Evolutionary conservation across 345 rosid species (phyloP).

Genomic region (Isatis tinctoria): DNA sequence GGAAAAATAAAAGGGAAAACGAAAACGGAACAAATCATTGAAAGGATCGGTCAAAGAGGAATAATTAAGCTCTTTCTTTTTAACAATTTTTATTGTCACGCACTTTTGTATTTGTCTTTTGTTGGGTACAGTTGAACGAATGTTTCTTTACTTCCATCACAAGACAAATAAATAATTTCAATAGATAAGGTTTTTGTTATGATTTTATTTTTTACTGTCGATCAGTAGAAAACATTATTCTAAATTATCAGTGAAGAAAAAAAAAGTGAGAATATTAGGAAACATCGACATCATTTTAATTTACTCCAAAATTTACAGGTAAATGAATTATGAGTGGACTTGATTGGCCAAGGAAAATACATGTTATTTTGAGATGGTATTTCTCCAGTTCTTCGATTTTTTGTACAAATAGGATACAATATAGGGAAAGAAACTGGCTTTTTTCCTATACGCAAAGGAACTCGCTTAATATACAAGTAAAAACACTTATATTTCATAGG

Average conservation of each 20-base stretch:
- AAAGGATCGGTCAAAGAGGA: conserved; percentile 32
- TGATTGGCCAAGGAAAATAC: not conserved
- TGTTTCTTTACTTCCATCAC: conserved; percentile 34
- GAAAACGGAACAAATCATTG: conserved; percentile 20
- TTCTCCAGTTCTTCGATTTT: no score
- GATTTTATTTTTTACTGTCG: not conserved
- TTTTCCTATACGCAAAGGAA: not conserved
- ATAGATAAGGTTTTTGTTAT: not conserved
- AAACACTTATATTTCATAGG: not conserved
- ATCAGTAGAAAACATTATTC: not conserved
- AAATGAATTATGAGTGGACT: not conserved
- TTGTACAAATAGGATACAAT: no score
- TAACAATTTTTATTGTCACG: conserved; percentile 16
- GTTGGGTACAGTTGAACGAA: conserved; percentile 28
- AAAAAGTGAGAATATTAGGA: not conserved
- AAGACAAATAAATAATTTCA: conserved; percentile 16
- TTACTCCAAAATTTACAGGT: not conserved
- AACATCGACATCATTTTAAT: not conserved
- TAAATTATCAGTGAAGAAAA: not conserved
- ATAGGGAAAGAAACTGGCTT: no score
- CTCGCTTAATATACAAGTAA: not conserved
- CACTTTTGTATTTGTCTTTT: conserved; percentile 34
- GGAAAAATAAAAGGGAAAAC: not conserved
- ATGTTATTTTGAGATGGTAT: no score
- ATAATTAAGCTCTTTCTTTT: conserved; percentile 36